Base-by-base conservation (phyloP, 2,329 filamentous ascomycete genomes). In the Talaromyces islandicus region DNA sequence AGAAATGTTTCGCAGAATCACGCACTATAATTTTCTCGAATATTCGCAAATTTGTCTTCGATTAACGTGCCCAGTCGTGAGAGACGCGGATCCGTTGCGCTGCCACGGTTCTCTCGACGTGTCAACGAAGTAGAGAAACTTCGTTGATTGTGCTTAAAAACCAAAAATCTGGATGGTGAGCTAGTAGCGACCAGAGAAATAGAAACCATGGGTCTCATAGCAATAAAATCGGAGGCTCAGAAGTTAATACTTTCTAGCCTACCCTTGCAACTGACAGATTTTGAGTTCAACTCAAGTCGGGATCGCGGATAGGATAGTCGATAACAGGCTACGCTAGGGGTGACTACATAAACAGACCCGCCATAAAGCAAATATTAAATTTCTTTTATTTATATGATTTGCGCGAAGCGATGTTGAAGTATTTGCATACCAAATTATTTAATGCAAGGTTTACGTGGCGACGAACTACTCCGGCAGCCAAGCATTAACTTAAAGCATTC, bases 31-130 rank as follows among this genome's bases (percentile, higher is more conserved):
- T 79, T 73, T 14, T 83, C 77, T 54, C 82, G 78, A 55, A 89
- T 75, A 7, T 77, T 75, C 6, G 86, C 85, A 71, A 84, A 89
- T 65, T 88, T 82, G 70, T 88, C 83, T 64, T 80, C 75, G 64
- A 88, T 85, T 0, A 79, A 70, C 43, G 77, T 78, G 25, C 82
- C 84, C 48, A 84, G 68, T 55, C 81, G 75, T 58, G 78, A 76
- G 38, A 84, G 70, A 56, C 80, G 80, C 19, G 81, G 80, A 64
- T 84, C 81, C 58, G 54, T 25, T 51, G 53, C 56, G 41, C 43
- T 41, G 30, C 58, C 53, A 32, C 32, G 59, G 9, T 46, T 6
- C 25, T 27, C 30, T 7, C 52, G 48, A 52, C 48, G 48, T 27
- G 48, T n/a, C 25, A 25, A n/a, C 14, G 25, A 52, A n/a, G 48